phyloP scores from a whole-genome alignment of 768 basidiomycete genomes.

The Pulveroboletus frians region DNA sequence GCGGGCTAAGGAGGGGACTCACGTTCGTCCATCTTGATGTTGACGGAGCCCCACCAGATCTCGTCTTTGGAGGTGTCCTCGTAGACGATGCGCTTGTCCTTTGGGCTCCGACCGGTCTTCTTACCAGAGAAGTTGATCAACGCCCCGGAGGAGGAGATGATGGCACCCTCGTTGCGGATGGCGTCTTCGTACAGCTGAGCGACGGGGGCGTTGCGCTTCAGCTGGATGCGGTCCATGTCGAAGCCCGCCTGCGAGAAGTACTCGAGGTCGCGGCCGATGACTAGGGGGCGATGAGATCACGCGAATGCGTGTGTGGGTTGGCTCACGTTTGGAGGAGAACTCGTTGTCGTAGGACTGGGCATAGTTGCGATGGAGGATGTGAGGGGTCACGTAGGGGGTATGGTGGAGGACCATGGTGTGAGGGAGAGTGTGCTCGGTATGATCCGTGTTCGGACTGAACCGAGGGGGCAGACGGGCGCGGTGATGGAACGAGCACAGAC shows the following conservation, averaged over 20 bases:
- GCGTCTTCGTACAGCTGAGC: conserved; percentile 96
- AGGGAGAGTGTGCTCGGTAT: conserved; percentile 4
- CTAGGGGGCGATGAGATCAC: conserved; percentile 35
- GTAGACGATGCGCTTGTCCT: conserved; percentile 99
- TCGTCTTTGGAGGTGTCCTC: conserved; percentile 96
- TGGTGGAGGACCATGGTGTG: conserved; percentile 63
- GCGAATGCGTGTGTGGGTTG: conserved; percentile 9
- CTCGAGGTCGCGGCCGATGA: conserved; percentile 89
- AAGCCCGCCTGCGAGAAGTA: conserved; percentile 99
- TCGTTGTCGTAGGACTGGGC: conserved; percentile 70
- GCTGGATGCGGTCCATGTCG: conserved; percentile 95
- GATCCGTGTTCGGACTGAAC: conserved; percentile 21
- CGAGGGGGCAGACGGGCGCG: conserved; percentile 2
- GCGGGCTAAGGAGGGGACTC: conserved; percentile 27
- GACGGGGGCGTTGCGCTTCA: conserved; percentile 89
- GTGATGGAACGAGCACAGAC: neutral
- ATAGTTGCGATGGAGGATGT: conserved; percentile 84
- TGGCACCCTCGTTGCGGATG: conserved; percentile 96
- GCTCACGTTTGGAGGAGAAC: conserved; percentile 52
- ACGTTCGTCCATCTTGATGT: conserved; percentile 99
- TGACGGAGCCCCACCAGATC: conserved; percentile 99
- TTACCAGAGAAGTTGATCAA: conserved; percentile 99
- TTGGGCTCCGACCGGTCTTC: conserved; percentile 96
- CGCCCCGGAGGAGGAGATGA: conserved; percentile 93
- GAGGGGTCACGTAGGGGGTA: conserved; percentile 83